These are phyloP conservation scores for Pseudonitzschia pungens DNA, from an alignment of 108 stramenopile genomes.

Conservation along the genomic window DNA sequence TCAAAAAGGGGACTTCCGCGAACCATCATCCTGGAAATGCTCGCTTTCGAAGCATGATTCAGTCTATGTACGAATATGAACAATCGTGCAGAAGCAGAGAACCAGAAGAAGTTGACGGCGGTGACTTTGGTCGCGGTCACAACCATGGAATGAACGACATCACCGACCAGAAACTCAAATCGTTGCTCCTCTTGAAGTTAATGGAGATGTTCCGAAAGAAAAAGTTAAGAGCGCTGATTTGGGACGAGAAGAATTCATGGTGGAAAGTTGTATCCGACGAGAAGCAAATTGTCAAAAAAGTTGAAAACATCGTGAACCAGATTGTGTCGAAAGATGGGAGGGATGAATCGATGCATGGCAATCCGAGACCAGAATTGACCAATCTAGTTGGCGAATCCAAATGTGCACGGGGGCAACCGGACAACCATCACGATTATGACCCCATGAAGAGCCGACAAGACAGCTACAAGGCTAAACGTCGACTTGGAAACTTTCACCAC, in stretches of 20 bases:
- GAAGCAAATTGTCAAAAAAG: neutral
- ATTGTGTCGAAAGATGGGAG: too few relatives aligned
- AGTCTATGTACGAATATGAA: neutral
- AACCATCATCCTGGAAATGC: conserved; percentile 4
- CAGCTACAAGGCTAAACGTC: too few relatives aligned
- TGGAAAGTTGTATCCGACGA: neutral
- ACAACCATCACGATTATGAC: too few relatives aligned
- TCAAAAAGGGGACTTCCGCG: neutral
- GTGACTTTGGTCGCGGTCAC: too few relatives aligned
- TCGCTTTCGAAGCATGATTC: conserved; percentile 5
- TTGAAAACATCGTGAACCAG: neutral
- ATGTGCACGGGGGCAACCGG: too few relatives aligned
- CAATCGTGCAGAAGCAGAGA: neutral
- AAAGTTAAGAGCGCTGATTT: neutral
- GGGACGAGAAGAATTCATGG: conserved; percentile 1
- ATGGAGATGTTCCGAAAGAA: neutral
- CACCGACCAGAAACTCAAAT: neutral
- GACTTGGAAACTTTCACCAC: too few relatives aligned
- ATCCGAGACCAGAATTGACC: too few relatives aligned
- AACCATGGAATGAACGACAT: too few relatives aligned
- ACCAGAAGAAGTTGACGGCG: neutral
- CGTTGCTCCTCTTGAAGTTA: neutral
- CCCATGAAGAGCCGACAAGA: too few relatives aligned
- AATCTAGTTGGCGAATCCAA: too few relatives aligned
- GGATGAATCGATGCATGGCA: too few relatives aligned